Evolutionary conservation across 2,329 filamentous ascomycete species (phyloP).

Genomic region (Geosmithia morbida): DNA sequence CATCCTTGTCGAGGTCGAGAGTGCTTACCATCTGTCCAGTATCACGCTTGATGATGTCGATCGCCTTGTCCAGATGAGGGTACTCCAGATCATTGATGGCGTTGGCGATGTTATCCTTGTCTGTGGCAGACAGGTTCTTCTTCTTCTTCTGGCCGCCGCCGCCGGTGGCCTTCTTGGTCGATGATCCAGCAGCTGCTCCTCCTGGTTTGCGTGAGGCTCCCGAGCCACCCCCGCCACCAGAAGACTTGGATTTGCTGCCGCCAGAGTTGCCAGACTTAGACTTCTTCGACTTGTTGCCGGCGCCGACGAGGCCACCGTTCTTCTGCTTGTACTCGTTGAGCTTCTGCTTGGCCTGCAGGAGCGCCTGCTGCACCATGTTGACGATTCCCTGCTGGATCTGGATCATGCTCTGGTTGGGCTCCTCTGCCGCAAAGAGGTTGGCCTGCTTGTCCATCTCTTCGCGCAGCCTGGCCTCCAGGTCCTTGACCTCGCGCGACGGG

Average conservation of each 20-base stretch:
- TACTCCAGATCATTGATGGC: constrained; percentile 72
- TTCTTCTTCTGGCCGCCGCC: constrained; percentile 28
- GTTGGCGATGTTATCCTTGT: constrained; percentile 85
- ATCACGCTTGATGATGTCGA: constrained; percentile 82
- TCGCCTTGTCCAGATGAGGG: constrained; percentile 62
- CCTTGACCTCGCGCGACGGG: constrained; percentile 30
- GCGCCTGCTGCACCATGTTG: constrained; percentile 51
- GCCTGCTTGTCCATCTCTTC: constrained; percentile 46
- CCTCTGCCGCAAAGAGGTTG: constrained; percentile 33
- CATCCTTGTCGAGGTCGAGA: too few species aligned
- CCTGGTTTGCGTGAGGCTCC: constrained; percentile 23
- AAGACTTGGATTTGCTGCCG: constrained; percentile 39
- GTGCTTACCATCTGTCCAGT: constrained; percentile 58
- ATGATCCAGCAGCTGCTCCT: constrained; percentile 7
- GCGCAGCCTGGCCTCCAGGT: constrained; percentile 33
- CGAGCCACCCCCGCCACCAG: constrained; percentile 10
- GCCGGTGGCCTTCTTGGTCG: constrained; percentile 16
- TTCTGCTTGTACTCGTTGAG: constrained; percentile 34
- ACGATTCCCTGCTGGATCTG: constrained; percentile 48
- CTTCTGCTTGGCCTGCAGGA: constrained; percentile 57
- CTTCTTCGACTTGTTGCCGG: constrained; percentile 45
- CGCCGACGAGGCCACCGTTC: constrained; percentile 25
- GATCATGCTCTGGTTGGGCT: constrained; percentile 36
- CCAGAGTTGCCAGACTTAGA: constrained; percentile 20
- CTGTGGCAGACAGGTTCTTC: constrained; percentile 52